Percentiles rank a stretch among this genome's conserved stretches.
These are phyloP conservation scores for Leptodermis oblonga DNA, from an alignment of 257 asterid genomes.

Conservation along the genomic window DNA sequence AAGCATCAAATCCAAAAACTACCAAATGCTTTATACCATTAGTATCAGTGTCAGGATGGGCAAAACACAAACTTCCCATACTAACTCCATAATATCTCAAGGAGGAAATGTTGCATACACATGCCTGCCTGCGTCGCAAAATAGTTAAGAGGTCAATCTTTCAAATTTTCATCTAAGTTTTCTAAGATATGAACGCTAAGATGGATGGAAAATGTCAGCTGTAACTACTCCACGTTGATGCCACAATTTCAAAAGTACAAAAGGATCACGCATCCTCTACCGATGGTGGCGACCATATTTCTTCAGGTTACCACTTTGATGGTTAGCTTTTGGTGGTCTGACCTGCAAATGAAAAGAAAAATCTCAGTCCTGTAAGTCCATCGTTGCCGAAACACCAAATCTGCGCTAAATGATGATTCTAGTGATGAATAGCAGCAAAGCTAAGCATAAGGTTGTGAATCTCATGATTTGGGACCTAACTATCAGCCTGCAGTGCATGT, in stretches of 20 bases:
- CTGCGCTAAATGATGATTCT: not conserved
- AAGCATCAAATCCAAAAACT: conserved; percentile 1
- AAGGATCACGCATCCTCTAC: not conserved
- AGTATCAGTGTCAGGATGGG: not conserved
- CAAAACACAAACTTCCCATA: not conserved
- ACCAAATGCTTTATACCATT: no score
- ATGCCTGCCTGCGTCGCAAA: not conserved
- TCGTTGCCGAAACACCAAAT: not conserved
- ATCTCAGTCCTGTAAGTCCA: not conserved
- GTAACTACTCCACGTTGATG: not conserved
- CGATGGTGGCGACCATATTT: not conserved
- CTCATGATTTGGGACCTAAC: not conserved
- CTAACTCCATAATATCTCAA: not conserved
- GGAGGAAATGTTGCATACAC: no score
- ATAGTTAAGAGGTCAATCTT: not conserved
- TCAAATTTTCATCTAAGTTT: not conserved
- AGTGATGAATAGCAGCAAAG: not conserved
- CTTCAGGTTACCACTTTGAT: not conserved
- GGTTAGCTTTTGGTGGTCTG: not conserved
- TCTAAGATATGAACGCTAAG: not conserved
- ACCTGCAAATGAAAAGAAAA: not conserved
- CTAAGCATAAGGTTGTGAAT: no score
- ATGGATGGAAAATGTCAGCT: no score
- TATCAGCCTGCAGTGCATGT: not conserved
- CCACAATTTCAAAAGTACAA: no score